Base-by-base conservation (phyloP, 495 filamentous ascomycete species). In the Podospora pseudocomata region DNA sequence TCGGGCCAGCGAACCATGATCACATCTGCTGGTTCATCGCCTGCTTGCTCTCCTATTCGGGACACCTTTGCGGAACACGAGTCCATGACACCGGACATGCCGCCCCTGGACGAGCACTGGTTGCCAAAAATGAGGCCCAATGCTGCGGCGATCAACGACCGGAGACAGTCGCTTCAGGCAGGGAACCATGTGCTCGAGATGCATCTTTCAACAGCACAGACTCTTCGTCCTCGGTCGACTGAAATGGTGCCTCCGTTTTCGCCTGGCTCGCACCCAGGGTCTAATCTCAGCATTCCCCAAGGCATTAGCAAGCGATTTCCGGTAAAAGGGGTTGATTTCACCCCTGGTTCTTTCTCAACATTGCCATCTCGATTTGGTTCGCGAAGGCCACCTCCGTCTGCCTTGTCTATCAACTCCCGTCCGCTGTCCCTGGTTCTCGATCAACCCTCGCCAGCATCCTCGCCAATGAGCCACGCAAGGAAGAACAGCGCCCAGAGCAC, bases 1-100 rank as follows among this genome's bases (percentile, higher is more conserved):
- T 86, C 88, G 1, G 86, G 87, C 28, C 85, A 88, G 59, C 81
- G 84, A 32, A 88, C 86, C 0, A 75, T 83, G 15, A 67, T 87
- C 5, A 86, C 85, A 9, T 87, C 86, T 11, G 78, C 81, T 26
- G 80, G 79, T 18, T 87, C 86, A 4, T 87, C 86, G 1, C 82
- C 84, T 7, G 77, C 80, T 7, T 81, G 73, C 65, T 88, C 86
- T 6, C 80, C 84, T 0, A 75, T 80, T 5, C 74, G 79, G n/a
- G 81, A 81, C 9, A 82, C 80, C 44, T 82, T 84, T 63, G 74
- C 73, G 16, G 71, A 74, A 18, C 80, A 84, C 4, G 81, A 82
- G 55, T 34, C 55, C 5, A 61, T 63, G 58, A 70, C 66, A 13
- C 68, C 63, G 39, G 68, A 74, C 66, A 69, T 72, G 58, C 60